Conservation (phyloP, 1,284 basidiomycete species). For the Cutaneotrichosporon sp. region DNA sequence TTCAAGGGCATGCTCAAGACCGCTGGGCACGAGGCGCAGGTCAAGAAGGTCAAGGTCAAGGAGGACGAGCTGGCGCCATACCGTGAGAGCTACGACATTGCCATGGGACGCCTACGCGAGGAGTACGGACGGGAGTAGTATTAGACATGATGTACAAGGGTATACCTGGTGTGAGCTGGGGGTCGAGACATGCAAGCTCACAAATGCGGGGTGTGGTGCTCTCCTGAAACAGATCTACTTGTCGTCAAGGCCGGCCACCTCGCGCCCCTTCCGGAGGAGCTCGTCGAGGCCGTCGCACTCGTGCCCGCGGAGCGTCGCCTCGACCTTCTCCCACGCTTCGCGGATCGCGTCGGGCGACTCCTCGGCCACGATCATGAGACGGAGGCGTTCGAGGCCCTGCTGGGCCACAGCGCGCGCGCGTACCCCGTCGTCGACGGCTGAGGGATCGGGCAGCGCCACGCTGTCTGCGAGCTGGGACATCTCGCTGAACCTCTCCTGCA, state of each 20-base stretch:
- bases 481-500: conserved; percentile 51
- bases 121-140: conserved; percentile 29
- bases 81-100: conserved; percentile 63
- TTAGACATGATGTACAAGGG: conserved; percentile 5
- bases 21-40: conserved; percentile 69
- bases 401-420: conserved; percentile 11
- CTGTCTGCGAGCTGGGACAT: conserved; percentile 50
- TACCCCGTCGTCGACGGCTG: conserved; percentile 1
- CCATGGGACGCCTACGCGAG: conserved; percentile 37
- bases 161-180: conserved; percentile 6
- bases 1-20: conserved; percentile 83
- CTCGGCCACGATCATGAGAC: conserved; percentile 39
- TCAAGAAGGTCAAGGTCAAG: conserved; percentile 71
- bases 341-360: conserved; percentile 18
- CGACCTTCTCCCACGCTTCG: conserved; percentile 13
- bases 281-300: conserved; percentile 9
- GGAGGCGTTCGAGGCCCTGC: conserved; percentile 29
- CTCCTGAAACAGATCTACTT: not conserved
- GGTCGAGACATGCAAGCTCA: not conserved
- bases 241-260: conserved; percentile 9
- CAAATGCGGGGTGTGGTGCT: not conserved
- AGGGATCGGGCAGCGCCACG: conserved; percentile 35
- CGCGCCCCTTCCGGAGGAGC: conserved; percentile 16
- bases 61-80: conserved; percentile 65
- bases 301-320: conserved; percentile 5